Base-by-base conservation (phyloP, 2,329 filamentous ascomycete species). In the Pyricularia grisea region DNA sequence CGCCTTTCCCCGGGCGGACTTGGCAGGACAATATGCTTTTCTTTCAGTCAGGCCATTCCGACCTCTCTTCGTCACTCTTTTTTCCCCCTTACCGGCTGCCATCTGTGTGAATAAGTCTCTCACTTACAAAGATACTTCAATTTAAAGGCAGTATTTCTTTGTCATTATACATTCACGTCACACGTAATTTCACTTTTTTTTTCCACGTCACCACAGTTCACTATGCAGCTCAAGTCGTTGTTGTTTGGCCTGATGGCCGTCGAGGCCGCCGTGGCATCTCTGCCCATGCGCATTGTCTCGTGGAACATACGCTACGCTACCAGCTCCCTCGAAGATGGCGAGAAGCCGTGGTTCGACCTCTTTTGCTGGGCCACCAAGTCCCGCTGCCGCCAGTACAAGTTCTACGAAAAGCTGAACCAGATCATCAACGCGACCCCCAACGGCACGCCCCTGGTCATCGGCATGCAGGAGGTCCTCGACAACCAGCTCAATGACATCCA, bases 271-370 rank as follows among this genome's bases (percentile, higher is more conserved):
- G 10, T 61, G 30, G 66, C 66, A 9, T 10, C 66, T 0, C 66
- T 67, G 10, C 67, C 74, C 36, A 69, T 83, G 42, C 81, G 82
- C 63, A 71, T 84, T 67, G 72, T 84, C 30, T 79, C 80, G 55
- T 80, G 82, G 74, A 85, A 85, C 73, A 83, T 84, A 70, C 81
- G 82, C 66, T 84, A 83, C 73, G 82, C 82, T 4, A 80, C 80
- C 10, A 72, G 75, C 0, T 71, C 69, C 6, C 79, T 78, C 0
- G 77, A 78, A 69, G 73, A 72, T 65, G 79, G 78, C 69, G 82
- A 84, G 70, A 76, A 79, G 27, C 78, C 75, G 11, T 84, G 82
- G 82, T 69, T 75, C 12, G 73, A 75, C 31, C 78, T 42, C 75
- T 77, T 17, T 71, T 78, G 28, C 74, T 83, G 82, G 25, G 73